Percentiles rank a stretch among this genome's conserved stretches.
These are phyloP conservation scores for Beauveria asiatica DNA, from an alignment of 2,329 filamentous ascomycete genomes.

Conservation along the genomic window DNA sequence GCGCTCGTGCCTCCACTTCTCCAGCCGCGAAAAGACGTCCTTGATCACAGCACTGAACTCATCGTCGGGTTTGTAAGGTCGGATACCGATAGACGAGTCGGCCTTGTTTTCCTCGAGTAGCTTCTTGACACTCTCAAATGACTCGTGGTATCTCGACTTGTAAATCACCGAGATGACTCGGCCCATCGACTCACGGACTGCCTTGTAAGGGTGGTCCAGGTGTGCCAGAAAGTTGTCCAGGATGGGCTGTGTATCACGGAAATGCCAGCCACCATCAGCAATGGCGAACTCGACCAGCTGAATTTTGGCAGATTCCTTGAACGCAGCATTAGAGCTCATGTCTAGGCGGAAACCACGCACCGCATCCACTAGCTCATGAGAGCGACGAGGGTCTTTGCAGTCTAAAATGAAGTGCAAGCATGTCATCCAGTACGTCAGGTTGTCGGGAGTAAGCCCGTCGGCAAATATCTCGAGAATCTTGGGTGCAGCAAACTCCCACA, in stretches of 20 bases:
- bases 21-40: conserved; percentile 69
- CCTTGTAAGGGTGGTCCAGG: conserved; percentile 95
- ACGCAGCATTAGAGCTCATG: conserved; percentile 91
- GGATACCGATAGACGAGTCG: conserved; percentile 72
- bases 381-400: conserved; percentile 79
- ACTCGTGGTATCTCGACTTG: conserved; percentile 88
- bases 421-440: conserved; percentile 87
- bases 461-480: conserved; percentile 78
- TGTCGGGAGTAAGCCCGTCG: conserved; percentile 92
- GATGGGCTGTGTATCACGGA: conserved; percentile 81
- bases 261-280: conserved; percentile 89
- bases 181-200: conserved; percentile 90
- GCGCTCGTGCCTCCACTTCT: conserved; percentile 80
- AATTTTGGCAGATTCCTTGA: conserved; percentile 97
- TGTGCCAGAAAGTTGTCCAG: conserved; percentile 82
- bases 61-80: conserved; percentile 70
- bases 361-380: conserved; percentile 76
- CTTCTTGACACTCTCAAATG: conserved; percentile 68
- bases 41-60: conserved; percentile 66
- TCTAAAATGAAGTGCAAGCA: conserved; percentile 86
- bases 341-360: conserved; percentile 82
- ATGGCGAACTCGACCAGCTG: conserved; percentile 83
- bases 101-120: conserved; percentile 72
- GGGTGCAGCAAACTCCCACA: conserved; percentile 88
- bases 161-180: conserved; percentile 81